Evolutionary conservation across 495 filamentous ascomycete genomes (phyloP).

Genomic region (Achaetomiella virescens): DNA sequence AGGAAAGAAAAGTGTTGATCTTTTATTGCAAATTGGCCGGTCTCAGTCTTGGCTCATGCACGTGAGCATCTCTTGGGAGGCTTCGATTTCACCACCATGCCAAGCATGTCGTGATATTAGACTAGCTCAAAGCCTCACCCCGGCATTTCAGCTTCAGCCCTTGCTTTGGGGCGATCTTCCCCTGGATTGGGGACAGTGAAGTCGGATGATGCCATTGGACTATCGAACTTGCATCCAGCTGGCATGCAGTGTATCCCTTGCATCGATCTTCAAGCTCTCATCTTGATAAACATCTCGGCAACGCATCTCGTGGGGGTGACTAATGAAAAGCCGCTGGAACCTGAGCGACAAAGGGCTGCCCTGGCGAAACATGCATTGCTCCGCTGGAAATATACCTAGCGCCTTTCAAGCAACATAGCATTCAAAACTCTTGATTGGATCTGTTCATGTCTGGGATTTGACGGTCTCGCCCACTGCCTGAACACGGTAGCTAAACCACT

Average conservation of each 20-base stretch:
- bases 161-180: neutral
- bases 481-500: no score
- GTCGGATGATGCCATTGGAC: neutral
- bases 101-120: conserved; percentile 4
- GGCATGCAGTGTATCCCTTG: neutral
- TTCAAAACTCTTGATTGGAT: no score
- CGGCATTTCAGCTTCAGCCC: neutral
- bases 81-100: conserved; percentile 6
- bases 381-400: neutral
- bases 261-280: no score
- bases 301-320: neutral
- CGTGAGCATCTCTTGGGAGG: neutral
- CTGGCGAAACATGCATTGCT: neutral
- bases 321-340: neutral
- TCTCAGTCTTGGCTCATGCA: neutral
- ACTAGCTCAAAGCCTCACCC: neutral
- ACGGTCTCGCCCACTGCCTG: no score
- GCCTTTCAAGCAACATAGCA: no score
- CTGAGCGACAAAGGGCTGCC: neutral
- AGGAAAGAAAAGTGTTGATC: neutral
- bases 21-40: neutral
- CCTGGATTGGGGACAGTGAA: neutral
- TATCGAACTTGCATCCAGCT: neutral
- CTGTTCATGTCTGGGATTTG: no score
- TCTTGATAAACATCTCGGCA: neutral